Base-by-base conservation (phyloP, 2,329 filamentous ascomycete genomes). In the Xylariaceae sp. region DNA sequence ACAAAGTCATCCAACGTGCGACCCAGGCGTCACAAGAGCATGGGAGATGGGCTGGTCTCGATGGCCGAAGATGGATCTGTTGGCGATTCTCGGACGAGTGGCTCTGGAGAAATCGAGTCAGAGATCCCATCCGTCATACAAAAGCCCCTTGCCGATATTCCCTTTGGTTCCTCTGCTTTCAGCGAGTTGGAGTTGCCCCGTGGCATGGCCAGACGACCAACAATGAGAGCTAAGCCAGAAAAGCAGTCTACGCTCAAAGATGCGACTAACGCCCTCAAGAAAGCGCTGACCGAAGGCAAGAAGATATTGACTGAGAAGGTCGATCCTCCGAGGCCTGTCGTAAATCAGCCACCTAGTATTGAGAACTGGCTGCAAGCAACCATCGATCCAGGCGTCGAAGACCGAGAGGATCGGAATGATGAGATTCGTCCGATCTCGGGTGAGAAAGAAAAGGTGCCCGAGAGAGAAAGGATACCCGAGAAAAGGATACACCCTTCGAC, bases 121-220 rank as follows among this genome's bases (percentile, higher is more conserved):
- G 67, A 75, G 5, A 68, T 72, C n/a, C 74, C 73, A 6, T 77
- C 77, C 2, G 79, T 73, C 45, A 66, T 78, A 3, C 77, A 76
- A 39, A 83, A 83, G 63, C 81, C 82, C 2, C 68, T 86, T 39
- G 82, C 82, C 13, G 83, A 87, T 44, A 82, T 87, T 53, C 84
- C 84, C 0, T 81, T 86, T 68, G 85, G 85, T 4, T 82, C 82
- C 63, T 87, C 85, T 15, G 85, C 85, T n/a, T 87, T 88, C 65
- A 87, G 83, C 64, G 83, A 84, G 66, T 75, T 87, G 5, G 84
- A 87, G 56, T 71, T 87, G 1, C 78, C 83, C 0, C 67, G 80
- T 0, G 76, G 77, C 17, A 77, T 77, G 74, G 80, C 56, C 73
- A 77, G n/a, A 72, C 73, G 34, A 78, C 75, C 58, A 71, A 68